These are phyloP conservation scores for Colletotrichum tabaci DNA, from an alignment of 2,329 filamentous ascomycete species.

Conservation along the genomic window DNA sequence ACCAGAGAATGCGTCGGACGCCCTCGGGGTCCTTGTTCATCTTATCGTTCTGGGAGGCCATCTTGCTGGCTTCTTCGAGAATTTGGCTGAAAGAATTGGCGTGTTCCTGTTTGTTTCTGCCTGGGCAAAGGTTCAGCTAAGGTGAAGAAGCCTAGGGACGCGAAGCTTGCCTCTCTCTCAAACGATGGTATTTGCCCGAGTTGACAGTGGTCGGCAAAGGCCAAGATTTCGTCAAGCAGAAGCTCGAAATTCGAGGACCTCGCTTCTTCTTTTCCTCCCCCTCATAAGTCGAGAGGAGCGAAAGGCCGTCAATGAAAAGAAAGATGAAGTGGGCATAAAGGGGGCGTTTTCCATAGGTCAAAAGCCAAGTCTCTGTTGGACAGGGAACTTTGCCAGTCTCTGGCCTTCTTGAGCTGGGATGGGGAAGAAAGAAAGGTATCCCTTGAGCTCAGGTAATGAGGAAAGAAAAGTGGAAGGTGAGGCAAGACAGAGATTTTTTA, in stretches of 20 bases:
- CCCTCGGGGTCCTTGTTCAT: neutral
- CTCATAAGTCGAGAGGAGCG: neutral
- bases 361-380: neutral
- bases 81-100: neutral
- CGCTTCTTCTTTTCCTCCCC: too few relatives aligned
- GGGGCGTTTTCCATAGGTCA: neutral
- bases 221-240: neutral
- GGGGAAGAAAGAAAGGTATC: neutral
- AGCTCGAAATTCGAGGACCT: neutral
- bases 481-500: conserved; percentile 2
- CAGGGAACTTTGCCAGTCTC: neutral
- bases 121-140: neutral
- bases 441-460: too few relatives aligned
- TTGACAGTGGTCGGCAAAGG: neutral
- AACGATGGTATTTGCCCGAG: too few relatives aligned
- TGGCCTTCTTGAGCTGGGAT: neutral
- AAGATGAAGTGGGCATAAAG: neutral
- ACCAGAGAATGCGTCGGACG: conserved; percentile 18
- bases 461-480: neutral
- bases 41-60: conserved; percentile 1
- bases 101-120: neutral
- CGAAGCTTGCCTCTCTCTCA: neutral
- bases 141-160: neutral
- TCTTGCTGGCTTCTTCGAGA: conserved; percentile 10
- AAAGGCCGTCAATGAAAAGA: neutral